phyloP scores from a whole-genome alignment of 805 yeast genomes.

The Yamadazyma ubonensis region DNA sequence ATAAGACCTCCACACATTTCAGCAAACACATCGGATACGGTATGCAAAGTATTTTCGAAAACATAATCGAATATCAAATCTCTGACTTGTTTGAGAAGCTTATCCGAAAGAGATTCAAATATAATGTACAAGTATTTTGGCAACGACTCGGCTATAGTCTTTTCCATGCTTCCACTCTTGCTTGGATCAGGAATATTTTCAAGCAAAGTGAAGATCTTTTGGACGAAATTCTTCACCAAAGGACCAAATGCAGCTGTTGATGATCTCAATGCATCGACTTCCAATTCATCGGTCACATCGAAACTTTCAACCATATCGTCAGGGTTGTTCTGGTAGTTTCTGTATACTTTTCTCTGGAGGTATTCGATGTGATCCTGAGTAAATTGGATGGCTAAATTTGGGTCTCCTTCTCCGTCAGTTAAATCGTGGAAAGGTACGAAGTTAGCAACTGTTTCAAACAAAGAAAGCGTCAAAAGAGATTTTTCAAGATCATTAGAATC shows the following conservation, averaged over 20 bases:
- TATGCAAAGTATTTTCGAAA: slow-evolving; percentile 54
- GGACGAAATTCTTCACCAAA: slow-evolving; percentile 55
- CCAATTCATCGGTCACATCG: slow-evolving; percentile 43
- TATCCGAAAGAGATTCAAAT: slow-evolving; percentile 60
- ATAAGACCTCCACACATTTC: slow-evolving; percentile 72
- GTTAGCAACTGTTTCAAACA: slow-evolving; percentile 67
- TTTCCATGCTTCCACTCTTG: slow-evolving; percentile 50
- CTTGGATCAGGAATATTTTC: slow-evolving; percentile 68
- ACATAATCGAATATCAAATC: slow-evolving; percentile 56
- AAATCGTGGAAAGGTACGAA: slow-evolving; percentile 72
- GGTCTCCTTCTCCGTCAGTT: slow-evolving; percentile 43
- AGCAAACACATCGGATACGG: slow-evolving; percentile 66
- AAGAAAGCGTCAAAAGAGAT: slow-evolving; percentile 64
- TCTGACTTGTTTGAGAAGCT: slow-evolving; percentile 47
- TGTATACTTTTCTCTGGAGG: slow-evolving; percentile 45
- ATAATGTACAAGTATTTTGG: slow-evolving; percentile 40
- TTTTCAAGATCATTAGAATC: slow-evolving; percentile 84
- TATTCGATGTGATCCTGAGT: slow-evolving; percentile 62
- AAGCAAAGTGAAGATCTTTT: slow-evolving; percentile 58
- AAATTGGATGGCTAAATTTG: slow-evolving; percentile 47
- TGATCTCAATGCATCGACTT: slow-evolving; percentile 61
- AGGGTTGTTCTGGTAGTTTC: slow-evolving; percentile 13
- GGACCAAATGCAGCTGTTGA: slow-evolving; percentile 70
- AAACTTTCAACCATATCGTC: slow-evolving; percentile 20
- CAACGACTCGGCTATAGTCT: slow-evolving; percentile 37